phyloP scores from a whole-genome alignment of 129 eudicot species.

The Centrapalus pauciflorus region DNA sequence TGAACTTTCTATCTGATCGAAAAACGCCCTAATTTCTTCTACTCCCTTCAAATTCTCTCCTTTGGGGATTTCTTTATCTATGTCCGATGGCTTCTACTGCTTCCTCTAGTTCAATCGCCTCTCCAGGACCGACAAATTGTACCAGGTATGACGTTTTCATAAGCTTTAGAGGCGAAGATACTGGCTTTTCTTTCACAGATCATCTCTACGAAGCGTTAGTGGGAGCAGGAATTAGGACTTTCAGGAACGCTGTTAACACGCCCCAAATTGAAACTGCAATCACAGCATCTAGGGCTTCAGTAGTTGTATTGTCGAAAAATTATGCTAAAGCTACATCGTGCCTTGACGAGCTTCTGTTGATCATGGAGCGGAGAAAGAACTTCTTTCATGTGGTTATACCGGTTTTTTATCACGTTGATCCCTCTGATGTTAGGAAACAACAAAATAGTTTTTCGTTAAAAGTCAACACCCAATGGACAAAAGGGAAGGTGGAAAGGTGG shows the following conservation, averaged over 20 bases:
- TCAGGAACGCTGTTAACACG: background rate
- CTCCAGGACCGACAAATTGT: background rate
- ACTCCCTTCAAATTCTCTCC: background rate
- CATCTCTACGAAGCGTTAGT: conserved; percentile 1
- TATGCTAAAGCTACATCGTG: background rate
- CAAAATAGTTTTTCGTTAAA: background rate
- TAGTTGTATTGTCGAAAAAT: conserved; percentile 19
- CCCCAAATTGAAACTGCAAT: conserved; percentile 18
- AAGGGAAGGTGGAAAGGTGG: conserved; percentile 20
- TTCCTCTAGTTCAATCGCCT: background rate
- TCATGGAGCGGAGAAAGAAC: conserved; percentile 16
- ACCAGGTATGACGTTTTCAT: background rate
- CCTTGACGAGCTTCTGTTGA: conserved; percentile 3
- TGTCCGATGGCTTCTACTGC: background rate
- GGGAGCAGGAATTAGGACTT: background rate
- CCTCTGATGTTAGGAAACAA: conserved; percentile 7
- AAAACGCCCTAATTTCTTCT: background rate
- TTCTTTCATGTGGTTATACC: conserved; percentile 25
- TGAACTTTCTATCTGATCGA: background rate
- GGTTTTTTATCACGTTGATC: conserved; percentile 28
- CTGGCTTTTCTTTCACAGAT: conserved; percentile 5
- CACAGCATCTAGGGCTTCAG: conserved; percentile 20
- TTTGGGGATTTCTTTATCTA: background rate
- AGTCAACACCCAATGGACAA: background rate
- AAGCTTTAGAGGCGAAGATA: conserved; percentile 7